Percentiles rank a stretch among this genome's conserved stretches.
phyloP scores from a whole-genome alignment of 768 basidiomycete genomes.

The Suillus brevipes region DNA sequence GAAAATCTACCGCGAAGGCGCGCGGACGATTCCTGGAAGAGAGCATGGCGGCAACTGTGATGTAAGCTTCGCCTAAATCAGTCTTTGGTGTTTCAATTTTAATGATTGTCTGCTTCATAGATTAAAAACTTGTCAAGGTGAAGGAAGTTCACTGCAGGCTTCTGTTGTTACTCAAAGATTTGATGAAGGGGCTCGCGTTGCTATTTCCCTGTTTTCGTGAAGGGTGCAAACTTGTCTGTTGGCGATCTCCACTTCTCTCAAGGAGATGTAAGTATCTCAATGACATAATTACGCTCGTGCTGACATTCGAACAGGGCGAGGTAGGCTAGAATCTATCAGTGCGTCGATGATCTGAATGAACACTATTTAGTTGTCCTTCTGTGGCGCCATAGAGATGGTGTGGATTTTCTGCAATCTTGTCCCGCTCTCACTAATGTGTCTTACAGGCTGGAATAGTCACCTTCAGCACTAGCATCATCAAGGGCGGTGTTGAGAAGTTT shows the following conservation, averaged over 20 bases:
- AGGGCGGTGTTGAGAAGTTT: constrained; percentile 72
- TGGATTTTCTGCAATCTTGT: background rate
- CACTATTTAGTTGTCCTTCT: constrained; percentile 58
- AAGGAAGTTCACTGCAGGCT: background rate
- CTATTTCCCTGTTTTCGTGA: constrained; percentile 77
- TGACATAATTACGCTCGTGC: background rate
- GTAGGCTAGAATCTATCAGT: constrained; percentile 30
- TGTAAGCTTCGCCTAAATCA: constrained; percentile 35
- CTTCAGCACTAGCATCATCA: constrained; percentile 71
- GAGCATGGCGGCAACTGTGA: constrained; percentile 83
- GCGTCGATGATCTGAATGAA: background rate
- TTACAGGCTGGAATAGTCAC: constrained; percentile 68
- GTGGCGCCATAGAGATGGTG: constrained; percentile 79
- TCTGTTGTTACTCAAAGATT: background rate
- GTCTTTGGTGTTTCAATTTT: background rate
- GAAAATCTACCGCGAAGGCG: constrained; percentile 65
- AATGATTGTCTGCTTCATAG: constrained; percentile 34
- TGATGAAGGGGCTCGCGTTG: constrained; percentile 58
- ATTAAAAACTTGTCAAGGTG: constrained; percentile 75
- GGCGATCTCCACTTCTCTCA: constrained; percentile 82
- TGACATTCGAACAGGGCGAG: constrained; percentile 48
- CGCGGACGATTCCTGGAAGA: constrained; percentile 72
- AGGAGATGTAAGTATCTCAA: constrained; percentile 52
- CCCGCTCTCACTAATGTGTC: background rate
- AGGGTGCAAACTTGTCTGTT: constrained; percentile 75